Evolutionary conservation across 176 grass and related monocot genomes (phyloP).

Genomic region (Paspalum vaginatum): DNA sequence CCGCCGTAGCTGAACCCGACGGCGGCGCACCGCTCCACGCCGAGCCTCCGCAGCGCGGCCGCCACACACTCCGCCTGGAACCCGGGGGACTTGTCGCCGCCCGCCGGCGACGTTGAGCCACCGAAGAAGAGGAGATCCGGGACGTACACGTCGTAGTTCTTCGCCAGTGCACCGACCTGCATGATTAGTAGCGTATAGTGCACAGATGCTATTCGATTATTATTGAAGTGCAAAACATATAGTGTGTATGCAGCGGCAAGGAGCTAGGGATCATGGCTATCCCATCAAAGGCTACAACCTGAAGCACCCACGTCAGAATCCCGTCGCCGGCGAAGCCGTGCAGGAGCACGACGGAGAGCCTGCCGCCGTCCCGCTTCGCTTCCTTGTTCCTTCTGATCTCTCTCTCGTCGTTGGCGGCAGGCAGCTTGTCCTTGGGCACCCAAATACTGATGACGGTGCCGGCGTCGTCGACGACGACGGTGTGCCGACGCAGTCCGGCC

Average conservation of each 20-base stretch:
- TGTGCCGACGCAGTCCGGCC: conserved; percentile 41
- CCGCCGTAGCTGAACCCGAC: conserved; percentile 73
- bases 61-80: conserved; percentile 52
- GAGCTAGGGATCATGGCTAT: too few relatives aligned
- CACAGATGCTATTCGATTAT: neutral
- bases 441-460: conserved; percentile 50
- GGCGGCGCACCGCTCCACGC: conserved; percentile 46
- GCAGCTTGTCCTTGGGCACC: conserved; percentile 43
- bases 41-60: conserved; percentile 31
- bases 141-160: conserved; percentile 58
- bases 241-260: neutral
- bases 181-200: too few relatives aligned
- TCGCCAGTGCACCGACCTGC: conserved; percentile 25
- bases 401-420: neutral
- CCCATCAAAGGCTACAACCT: conserved; percentile 19
- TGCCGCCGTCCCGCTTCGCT: neutral
- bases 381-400: neutral
- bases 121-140: conserved; percentile 72
- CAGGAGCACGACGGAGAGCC: conserved; percentile 53
- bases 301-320: conserved; percentile 58
- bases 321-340: conserved; percentile 69
- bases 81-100: conserved; percentile 18
- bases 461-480: conserved; percentile 48
- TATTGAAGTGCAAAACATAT: neutral
- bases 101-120: conserved; percentile 31